Base-by-base conservation (phyloP, 2,329 filamentous ascomycete species). In the Clonostachys solani region DNA sequence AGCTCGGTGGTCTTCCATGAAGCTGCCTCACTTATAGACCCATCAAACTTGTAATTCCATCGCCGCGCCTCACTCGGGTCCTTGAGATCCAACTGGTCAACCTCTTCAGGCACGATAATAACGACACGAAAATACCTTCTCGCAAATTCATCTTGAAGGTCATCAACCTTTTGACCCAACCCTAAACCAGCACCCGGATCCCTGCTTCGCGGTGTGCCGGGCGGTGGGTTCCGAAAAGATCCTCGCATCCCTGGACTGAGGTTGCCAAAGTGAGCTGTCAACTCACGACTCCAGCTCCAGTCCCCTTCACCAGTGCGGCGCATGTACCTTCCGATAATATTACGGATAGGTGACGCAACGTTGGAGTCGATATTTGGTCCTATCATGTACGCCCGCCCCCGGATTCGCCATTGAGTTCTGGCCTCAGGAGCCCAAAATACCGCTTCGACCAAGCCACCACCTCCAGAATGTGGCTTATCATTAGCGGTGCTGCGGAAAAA, bases 251-350 rank as follows among this genome's bases (percentile, higher is more conserved):
- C 71, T 7, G 92, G 92, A 54, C 81, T 86, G 56, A 94, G 68
- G 64, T 96, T 96, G 17, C 90, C 92, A 78, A 96, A 97, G 63
- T 94, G 89, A 43, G 81, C 88, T 44, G 88, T 91, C 36, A 96
- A 66, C 68, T 96, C 91, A 52, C 75, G 86, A 42, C 71, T 70
- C 86, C 90, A 96, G 55, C 80, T 86, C 89, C 91, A 96, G 18
- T 5, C 18, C 5, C 18, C 18, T 5, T 19, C 18, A 4, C 18
- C 18, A 19, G 18, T 19, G 18, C 18, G 18, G 51, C 83, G 73
- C 87, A 92, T 91, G 54, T 84, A 69, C 50, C 68, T 68, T 45
- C 70, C 70, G 17, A 94, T 60, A 56, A 80, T 75, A 44, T 74
- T 76, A 65, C 83, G 81, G 41, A 85, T 78, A 12, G 78, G 78